Conservation (phyloP, 129 eudicot genomes). For the Logfia minima region DNA sequence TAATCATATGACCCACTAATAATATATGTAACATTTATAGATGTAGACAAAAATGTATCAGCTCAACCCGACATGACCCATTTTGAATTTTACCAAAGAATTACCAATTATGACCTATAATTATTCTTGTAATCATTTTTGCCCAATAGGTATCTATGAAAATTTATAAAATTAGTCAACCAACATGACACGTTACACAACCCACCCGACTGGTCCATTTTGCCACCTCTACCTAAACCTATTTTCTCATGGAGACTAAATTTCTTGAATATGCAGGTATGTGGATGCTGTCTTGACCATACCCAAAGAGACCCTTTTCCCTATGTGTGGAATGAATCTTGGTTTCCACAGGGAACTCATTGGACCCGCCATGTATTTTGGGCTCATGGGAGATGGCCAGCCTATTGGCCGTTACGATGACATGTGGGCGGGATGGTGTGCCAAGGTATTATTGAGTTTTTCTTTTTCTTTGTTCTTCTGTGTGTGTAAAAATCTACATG, state of each 20-base stretch:
- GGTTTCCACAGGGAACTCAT: slow-evolving; percentile 69
- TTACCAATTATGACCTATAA: not conserved
- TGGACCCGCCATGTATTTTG: slow-evolving; percentile 83
- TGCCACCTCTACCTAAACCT: not conserved
- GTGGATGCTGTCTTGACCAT: slow-evolving; percentile 78
- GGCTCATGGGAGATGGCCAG: slow-evolving; percentile 85
- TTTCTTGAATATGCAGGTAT: slow-evolving; percentile 40
- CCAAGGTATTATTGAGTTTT: slow-evolving; percentile 41
- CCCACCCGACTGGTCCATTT: not conserved
- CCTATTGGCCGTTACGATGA: slow-evolving; percentile 79
- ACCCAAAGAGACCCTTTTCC: slow-evolving; percentile 65
- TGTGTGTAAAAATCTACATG: too few relatives aligned
- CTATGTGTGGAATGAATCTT: slow-evolving; percentile 84
- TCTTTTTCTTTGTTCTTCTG: not conserved
- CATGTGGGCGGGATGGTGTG: slow-evolving; percentile 91
- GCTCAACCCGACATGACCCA: not conserved
- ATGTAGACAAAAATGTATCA: not conserved
- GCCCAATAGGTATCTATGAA: too few relatives aligned
- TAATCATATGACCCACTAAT: not conserved
- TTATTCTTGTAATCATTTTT: not conserved
- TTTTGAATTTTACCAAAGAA: not conserved
- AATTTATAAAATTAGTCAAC: not conserved
- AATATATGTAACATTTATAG: not conserved
- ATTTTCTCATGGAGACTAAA: not conserved
- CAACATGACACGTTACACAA: not conserved